A percentile compares a stretch with the other conserved stretches of the same genome.
Conservation (phyloP, 2,329 filamentous ascomycete genomes). For the Colletotrichum falcatum region DNA sequence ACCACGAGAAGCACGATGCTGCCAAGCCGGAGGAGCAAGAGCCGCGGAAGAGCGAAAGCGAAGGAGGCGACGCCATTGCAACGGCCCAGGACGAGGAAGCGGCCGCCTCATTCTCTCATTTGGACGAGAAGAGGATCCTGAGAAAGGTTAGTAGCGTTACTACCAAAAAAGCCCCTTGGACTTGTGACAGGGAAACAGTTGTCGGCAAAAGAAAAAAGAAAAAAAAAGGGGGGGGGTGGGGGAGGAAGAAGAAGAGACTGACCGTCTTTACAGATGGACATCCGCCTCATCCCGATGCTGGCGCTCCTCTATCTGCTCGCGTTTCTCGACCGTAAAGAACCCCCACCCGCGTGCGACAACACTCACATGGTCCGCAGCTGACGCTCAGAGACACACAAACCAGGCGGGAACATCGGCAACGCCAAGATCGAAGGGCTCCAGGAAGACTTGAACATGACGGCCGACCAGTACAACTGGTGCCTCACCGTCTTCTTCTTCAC, state of each 20-base stretch:
- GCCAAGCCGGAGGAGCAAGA: constrained; percentile 25
- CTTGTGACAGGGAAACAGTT: neutral
- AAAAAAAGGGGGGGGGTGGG: no score
- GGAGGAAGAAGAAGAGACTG: neutral
- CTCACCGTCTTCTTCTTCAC: constrained; percentile 83
- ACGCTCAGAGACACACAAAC: neutral
- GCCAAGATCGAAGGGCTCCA: constrained; percentile 72
- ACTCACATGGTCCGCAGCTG: neutral
- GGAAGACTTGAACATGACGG: constrained; percentile 67
- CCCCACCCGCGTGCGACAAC: rapidly evolving
- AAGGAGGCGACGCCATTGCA: constrained; percentile 15
- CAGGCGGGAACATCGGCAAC: constrained; percentile 72
- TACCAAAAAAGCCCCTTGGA: neutral
- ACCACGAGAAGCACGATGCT: constrained; percentile 28
- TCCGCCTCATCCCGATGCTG: constrained; percentile 70
- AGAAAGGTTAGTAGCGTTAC: constrained; percentile 58
- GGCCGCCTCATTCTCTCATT: constrained; percentile 47
- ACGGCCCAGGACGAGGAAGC: constrained; percentile 18
- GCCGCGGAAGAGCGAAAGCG: constrained; percentile 20
- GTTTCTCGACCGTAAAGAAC: constrained; percentile 71
- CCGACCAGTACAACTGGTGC: constrained; percentile 78
- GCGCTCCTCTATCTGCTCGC: constrained; percentile 75
- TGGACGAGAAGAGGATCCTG: constrained; percentile 69
- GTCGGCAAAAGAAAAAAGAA: no score
- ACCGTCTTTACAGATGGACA: constrained; percentile 57